Evolutionary conservation across 331 rosid genomes (phyloP), one percentile per base, ranked within the genome.

Genomic region (Phaseolus coccineus): DNA sequence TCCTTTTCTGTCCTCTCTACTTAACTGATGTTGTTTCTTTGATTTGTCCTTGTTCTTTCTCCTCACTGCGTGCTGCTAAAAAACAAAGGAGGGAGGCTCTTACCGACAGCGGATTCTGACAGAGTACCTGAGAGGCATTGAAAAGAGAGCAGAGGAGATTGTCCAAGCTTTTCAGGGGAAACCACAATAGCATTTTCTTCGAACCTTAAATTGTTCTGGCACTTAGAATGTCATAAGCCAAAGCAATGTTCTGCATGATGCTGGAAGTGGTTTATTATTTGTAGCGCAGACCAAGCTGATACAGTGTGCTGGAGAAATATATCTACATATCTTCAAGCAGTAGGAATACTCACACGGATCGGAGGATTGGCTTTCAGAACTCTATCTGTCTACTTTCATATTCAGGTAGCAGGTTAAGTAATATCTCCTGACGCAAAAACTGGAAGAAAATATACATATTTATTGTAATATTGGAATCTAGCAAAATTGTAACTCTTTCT

Each of bases 61-160:
- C 67, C 19, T 39, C 10, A 4, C 50, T 73, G 22, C 46, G 50
- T 2, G 1, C 27, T 19, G 28, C 75, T 67, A 48, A 62, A 59
- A 81, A 78, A 59, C 64, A 69, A 77, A 93, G 99, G 97, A 92
- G 85, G 97, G 97, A 71, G 99, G 97, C 78, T 95, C 98, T 71
- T 93, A 93, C 88, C 96, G 88, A 85, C 98, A 95, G 82, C 88
- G 97, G 7, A 83, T 91, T 80, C 93, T 95, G 52, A 83, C 87
- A 0, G 96, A 95, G 83, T 95, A 91, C 83, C 85, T 95, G 80
- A 92, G 90, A 66, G 97, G 97, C 81, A 95, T 95, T 4, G 91
- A 93, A 85, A 84, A 86, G 8, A 86, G 99, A 82, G 84, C 91
- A 0, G 85, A 88, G 77, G 94, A 94, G 63, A 82, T 93, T 77